Evolutionary conservation across 2,329 filamentous ascomycete species (phyloP).

Genomic region (Didymella keratinophila): DNA sequence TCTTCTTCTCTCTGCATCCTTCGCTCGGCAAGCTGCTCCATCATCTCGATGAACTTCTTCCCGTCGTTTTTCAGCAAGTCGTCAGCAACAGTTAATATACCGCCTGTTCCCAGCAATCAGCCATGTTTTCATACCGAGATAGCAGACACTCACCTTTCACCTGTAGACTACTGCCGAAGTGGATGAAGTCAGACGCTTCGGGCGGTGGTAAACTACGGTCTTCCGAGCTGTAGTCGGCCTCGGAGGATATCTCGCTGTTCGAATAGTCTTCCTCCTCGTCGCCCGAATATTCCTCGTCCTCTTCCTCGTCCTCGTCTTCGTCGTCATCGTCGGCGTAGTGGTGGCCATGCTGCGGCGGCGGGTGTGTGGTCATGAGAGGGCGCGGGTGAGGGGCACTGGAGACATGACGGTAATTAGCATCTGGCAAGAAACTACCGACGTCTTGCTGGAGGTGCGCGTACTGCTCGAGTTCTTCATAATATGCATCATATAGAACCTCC

Average conservation of each 20-base stretch:
- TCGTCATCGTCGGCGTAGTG: slow-evolving; percentile 62
- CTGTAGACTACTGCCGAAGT: slow-evolving; percentile 95
- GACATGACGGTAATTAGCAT: slow-evolving; percentile 67
- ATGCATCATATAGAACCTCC: slow-evolving; percentile 96
- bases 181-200: slow-evolving; percentile 86
- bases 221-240: slow-evolving; percentile 72
- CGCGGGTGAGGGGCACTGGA: slow-evolving; percentile 64
- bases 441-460: slow-evolving; percentile 88
- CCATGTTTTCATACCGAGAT: background rate
- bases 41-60: slow-evolving; percentile 99
- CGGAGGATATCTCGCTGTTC: slow-evolving; percentile 67
- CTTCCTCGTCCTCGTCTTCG: slow-evolving; percentile 62
- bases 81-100: slow-evolving; percentile 97
- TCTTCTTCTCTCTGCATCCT: slow-evolving; percentile 97
- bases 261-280: slow-evolving; percentile 63
- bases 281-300: slow-evolving; percentile 61
- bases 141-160: slow-evolving; percentile 74
- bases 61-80: slow-evolving; percentile 98
- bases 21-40: slow-evolving; percentile 97
- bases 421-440: slow-evolving; percentile 72
- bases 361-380: slow-evolving; percentile 67
- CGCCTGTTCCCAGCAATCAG: slow-evolving; percentile 66
- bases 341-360: slow-evolving; percentile 69
- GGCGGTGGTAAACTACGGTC: slow-evolving; percentile 71
- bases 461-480: slow-evolving; percentile 97